Conservation (phyloP, 441 rosid species). For the Corymbia citriodora region DNA sequence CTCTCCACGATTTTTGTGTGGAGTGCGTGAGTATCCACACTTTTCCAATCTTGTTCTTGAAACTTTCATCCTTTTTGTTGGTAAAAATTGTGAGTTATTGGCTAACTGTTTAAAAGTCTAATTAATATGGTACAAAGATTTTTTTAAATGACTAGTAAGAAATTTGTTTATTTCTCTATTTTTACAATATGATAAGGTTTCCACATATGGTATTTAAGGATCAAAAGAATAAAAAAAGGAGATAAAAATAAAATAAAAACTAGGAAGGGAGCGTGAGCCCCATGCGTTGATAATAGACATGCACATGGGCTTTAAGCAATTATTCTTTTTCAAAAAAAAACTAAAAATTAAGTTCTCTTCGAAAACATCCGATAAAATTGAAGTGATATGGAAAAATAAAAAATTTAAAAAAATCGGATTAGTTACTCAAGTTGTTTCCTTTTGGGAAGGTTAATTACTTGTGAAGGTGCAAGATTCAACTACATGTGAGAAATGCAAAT, state of each 20-base stretch:
- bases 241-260: not conserved
- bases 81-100: too few species aligned
- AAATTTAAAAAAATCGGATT: too few species aligned
- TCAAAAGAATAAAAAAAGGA: fast-evolving
- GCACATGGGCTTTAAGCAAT: not conserved
- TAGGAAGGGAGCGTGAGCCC: not conserved
- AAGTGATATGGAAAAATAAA: not conserved
- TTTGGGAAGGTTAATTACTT: not conserved
- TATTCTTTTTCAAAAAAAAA: not conserved
- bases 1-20: too few species aligned
- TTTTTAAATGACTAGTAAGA: not conserved
- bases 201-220: not conserved
- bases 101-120: not conserved
- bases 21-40: too few species aligned
- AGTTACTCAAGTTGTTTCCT: not conserved
- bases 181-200: not conserved
- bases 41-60: too few species aligned
- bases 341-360: not conserved
- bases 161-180: not conserved
- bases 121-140: not conserved
- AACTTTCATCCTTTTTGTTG: too few species aligned
- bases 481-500: not conserved
- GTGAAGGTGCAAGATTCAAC: not conserved
- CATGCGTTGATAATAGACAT: not conserved
- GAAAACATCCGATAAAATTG: not conserved